Percentiles rank a stretch among this genome's conserved stretches.
Conservation (phyloP, 2,329 filamentous ascomycete genomes). For the Leptoxyphium fumago region DNA sequence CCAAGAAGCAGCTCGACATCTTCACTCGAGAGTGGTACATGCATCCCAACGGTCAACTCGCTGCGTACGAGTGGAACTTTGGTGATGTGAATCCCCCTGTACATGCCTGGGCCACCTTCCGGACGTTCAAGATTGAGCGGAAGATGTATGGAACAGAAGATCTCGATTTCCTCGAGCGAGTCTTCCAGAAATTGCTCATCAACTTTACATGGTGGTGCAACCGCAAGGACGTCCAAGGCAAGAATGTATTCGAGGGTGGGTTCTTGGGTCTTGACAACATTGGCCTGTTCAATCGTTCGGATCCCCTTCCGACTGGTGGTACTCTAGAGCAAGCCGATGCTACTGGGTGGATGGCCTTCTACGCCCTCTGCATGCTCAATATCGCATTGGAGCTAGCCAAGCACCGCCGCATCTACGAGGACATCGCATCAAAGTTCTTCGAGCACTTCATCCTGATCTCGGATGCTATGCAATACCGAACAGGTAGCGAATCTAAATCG, state of each 20-base stretch:
- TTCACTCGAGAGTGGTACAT: slow-evolving; percentile 98
- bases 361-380: slow-evolving; percentile 91
- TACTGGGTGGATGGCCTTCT: slow-evolving; percentile 98
- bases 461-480: slow-evolving; percentile 75
- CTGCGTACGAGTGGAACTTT: slow-evolving; percentile 95
- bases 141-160: slow-evolving; percentile 94
- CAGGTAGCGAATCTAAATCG: slow-evolving; percentile 58
- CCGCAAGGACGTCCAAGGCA: slow-evolving; percentile 82
- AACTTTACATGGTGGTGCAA: slow-evolving; percentile 99
- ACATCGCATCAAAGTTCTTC: slow-evolving; percentile 95
- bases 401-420: slow-evolving; percentile 87
- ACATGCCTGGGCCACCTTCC: slow-evolving; percentile 89
- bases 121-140: slow-evolving; percentile 94
- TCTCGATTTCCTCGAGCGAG: slow-evolving; percentile 84
- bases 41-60: slow-evolving; percentile 90
- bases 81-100: slow-evolving; percentile 93
- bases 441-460: slow-evolving; percentile 97
- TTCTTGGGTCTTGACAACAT: slow-evolving; percentile 96
- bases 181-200: slow-evolving; percentile 87
- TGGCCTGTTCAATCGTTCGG: slow-evolving; percentile 90
- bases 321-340: slow-evolving; percentile 92
- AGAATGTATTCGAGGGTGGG: slow-evolving; percentile 94
- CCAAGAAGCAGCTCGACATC: slow-evolving; percentile 92
- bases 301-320: slow-evolving; percentile 84
- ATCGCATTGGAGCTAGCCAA: slow-evolving; percentile 91